Base-by-base conservation (phyloP, 495 filamentous ascomycete genomes). In the Penicillium daleae region DNA sequence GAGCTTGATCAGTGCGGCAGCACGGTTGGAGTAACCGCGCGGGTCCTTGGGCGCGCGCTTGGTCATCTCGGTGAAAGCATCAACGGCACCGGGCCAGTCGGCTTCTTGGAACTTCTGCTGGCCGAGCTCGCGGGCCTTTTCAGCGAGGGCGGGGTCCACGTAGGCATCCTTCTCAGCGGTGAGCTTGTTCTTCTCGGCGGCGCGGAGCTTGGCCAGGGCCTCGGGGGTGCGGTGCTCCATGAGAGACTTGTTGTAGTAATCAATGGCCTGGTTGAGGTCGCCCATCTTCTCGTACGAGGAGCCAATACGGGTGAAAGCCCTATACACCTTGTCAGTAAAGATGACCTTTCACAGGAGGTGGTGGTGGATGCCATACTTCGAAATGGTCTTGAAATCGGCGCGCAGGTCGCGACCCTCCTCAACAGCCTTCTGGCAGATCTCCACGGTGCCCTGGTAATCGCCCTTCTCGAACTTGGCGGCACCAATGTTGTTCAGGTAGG, bases 161-260 rank as follows among this genome's bases (percentile, higher is more conserved):
- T 97, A 98, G 3, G 92, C 83, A 59, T 91, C 78, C 73, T 85
- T 90, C 61, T 95, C 89, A 13, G 81, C 77, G 56, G 87, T 91
- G 58, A 87, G 87, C 82, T 96, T 92, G 66, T 86, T 82, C 78
- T 96, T 96, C 79, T 99, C 95, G 21, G 90, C 93, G n/a, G 89
- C 83, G 39, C 96, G 92, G 22, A 99, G 88, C 80, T 98, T 99
- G 70, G 87, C 86, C 51, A 98, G 86, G 57, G 96, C 87, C 19
- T 99, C 95, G 22, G 96, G 92, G 8, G 93, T 98, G 44, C 95
- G 93, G 83, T 98, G 93, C 80, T 99, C 95, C 6, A 90, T 97
- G 44, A 98, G 86, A 2, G 93, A 92, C 76, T 90, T 92, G 76
- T 97, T 87, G 81, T 96, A 98, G 78, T 88, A 91, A 61, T 92